Base-by-base conservation (phyloP, 768 basidiomycete genomes). In the Cystofilobasidium ferigula region DNA sequence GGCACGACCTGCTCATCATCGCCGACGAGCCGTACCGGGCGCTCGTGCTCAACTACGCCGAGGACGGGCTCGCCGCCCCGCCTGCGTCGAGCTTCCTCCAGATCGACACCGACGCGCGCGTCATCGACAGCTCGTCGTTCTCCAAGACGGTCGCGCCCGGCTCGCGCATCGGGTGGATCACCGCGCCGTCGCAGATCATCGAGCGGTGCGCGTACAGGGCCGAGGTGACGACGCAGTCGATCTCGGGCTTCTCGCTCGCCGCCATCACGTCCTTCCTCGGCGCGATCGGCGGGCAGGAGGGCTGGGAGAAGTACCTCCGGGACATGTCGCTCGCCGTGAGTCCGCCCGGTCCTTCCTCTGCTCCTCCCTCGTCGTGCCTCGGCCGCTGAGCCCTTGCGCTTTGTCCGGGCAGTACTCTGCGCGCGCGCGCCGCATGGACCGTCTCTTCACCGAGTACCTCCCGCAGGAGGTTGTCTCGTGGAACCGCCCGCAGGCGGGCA, bases 101-200 rank as follows among this genome's bases (percentile, higher is more conserved):
- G 24, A 61, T 67, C 61, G 66, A 67, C 18, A 38, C 43, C 40
- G 66, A 67, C 36, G 66, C 60, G 18, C 60, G 66, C 24, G 66
- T 67, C 43, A 13, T 67, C 43, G 66, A 67, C 20, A 14, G 57
- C 35, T 38, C 28, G 14, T 45, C 66, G 6, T 67, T 62, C 56
- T 57, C 54, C 9, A 67, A 67, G 51, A 54, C 53, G 35, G 61
- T 67, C 36, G 66, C 66, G 22, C 66, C 66, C 7, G 66, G 66
- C 2, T 67, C 61, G 26, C 40, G 66, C 2, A 45, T 36, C n/a
- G 66, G 66, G 14, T 67, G 66, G 66, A 38, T 67, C n/a, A 48
- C 47, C 14, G 66, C 53, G 5, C 66, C 66, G 32, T 22, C 61
- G 10, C 34, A 53, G 22, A 32, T 67, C 13, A 56, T 67, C 35